A percentile compares a stretch with the other conserved stretches of the same genome.
phyloP scores from a whole-genome alignment of 1,284 basidiomycete genomes.

The Cryptococcus wingfieldii region DNA sequence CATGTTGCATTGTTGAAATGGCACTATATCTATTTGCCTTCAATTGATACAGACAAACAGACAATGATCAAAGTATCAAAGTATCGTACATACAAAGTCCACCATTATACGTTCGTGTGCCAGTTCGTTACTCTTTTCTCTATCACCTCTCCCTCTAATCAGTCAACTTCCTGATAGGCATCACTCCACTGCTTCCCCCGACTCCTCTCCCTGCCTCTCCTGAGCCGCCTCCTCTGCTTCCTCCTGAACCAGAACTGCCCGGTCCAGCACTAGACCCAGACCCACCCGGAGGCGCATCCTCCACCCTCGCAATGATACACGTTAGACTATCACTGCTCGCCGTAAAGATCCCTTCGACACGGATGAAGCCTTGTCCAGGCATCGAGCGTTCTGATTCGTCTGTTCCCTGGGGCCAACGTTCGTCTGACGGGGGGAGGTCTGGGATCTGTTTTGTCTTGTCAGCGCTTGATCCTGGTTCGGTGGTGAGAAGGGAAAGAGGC shows the following conservation, averaged over 20 bases:
- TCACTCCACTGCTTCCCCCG: background rate
- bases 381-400: constrained; percentile 32
- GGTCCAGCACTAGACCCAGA: too few species aligned
- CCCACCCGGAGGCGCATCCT: too few species aligned
- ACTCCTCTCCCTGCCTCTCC: background rate
- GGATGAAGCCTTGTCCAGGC: constrained; percentile 36
- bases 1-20: background rate
- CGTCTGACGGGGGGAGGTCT: constrained; percentile 27
- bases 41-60: too few species aligned
- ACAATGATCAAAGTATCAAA: too few species aligned
- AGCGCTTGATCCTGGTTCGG: background rate
- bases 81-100: too few species aligned
- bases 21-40: background rate
- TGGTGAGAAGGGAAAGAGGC: background rate
- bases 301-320: constrained; percentile 25
- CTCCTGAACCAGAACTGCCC: background rate
- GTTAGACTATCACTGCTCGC: constrained; percentile 37
- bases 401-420: constrained; percentile 29
- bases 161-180: background rate
- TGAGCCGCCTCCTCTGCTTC: background rate
- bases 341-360: constrained; percentile 42
- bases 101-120: too few species aligned
- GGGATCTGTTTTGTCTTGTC: constrained; percentile 21
- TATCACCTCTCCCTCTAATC: background rate
- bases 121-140: background rate